Base-by-base conservation (phyloP, 1,284 basidiomycete genomes). In the Tylopilus sp. region DNA sequence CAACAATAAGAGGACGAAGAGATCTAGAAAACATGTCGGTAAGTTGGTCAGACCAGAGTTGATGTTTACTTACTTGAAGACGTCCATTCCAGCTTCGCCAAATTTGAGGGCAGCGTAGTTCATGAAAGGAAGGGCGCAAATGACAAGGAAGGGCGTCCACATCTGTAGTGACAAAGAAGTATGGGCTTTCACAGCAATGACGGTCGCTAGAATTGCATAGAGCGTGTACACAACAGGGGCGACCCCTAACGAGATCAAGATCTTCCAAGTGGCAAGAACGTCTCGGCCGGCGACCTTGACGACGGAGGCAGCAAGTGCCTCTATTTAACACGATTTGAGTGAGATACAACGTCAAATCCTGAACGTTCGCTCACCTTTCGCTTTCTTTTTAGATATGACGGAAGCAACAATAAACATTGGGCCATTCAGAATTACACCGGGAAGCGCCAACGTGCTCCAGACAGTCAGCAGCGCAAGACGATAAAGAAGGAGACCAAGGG, bases 51-150 rank as follows among this genome's bases (percentile, higher is more conserved):
- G 69, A 25, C 71, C 33, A 33, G 8, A 9, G 29, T 23, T 30
- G 13, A 9, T 38, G 16, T 38, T 42, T n/a, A 61, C 78, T 57
- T 55, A 97, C 92, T 99, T 99, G 56, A 97, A 79, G 30, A 99
- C 94, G 65, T 99, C 97, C 82, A 98, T 89, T 31, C 97, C 97
- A 16, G 96, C 97, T 70, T 99, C 97, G 40, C 96, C 96, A 65
- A 99, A 99, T 70, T 98, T 98, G 55, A 99, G 79, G 10, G 96
- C 92, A 8, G 93, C 93, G 65, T 91, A 94, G 44, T 91, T 95
- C 73, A 98, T 89, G 63, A 88, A 82, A 7, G 97, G 97, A 34
- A 99, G 71, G 2, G 83, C 76, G 16, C 80, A 72, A 53, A 93
- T 76, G 48, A 93, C 82, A 33, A 92, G 70, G 56, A 96, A 75